Base-by-base conservation (phyloP, 2,329 filamentous ascomycete species). In the Sporothrix euskadiensis region DNA sequence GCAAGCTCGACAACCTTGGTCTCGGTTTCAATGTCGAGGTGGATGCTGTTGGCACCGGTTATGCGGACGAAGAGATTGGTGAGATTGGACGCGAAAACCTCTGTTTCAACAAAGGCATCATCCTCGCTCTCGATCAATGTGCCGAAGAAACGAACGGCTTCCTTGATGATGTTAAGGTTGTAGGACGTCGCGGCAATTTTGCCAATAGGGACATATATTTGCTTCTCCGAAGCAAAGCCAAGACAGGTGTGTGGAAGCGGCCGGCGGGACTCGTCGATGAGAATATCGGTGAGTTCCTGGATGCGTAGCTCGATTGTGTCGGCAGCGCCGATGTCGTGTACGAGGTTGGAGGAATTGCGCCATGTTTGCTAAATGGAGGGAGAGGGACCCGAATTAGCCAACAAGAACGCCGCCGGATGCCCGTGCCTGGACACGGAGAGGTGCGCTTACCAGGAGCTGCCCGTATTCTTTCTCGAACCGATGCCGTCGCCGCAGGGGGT, bases 71-170 rank as follows among this genome's bases (percentile, higher is more conserved):
- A 87, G 74, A 99, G 88, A 77, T 94, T 93, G 79, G 97, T 96
- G 79, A 99, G 82, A 78, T 93, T 95, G 73, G 91, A 89, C 2
- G 96, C 94, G 80, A 99, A 99, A 72, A 89, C 87, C 44, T 91
- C 88, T 79, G 92, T 97, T 79, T 97, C 93, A 66, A 98, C 89
- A 79, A 98, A 97, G 49, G 94, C 94, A 80, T 98, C 96, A 83
- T 98, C 94, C 81, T 98, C 96, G 81, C 94, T 96, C 82, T 99
- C 96, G 78, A 98, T 93, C 76, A 99, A 87, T 19, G 94, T 94
- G 73, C 93, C 94, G 82, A 98, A 98, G 80, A 98, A 90, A 56
- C 91, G 85, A 52, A 97, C 92, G 35, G 93, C 92, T 79, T 95
- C 92, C 76, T 91, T 90, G 77, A 98, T 91, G 79, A 98, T 91